Conservation (phyloP, 768 basidiomycete genomes). For the Mycena amicta region DNA sequence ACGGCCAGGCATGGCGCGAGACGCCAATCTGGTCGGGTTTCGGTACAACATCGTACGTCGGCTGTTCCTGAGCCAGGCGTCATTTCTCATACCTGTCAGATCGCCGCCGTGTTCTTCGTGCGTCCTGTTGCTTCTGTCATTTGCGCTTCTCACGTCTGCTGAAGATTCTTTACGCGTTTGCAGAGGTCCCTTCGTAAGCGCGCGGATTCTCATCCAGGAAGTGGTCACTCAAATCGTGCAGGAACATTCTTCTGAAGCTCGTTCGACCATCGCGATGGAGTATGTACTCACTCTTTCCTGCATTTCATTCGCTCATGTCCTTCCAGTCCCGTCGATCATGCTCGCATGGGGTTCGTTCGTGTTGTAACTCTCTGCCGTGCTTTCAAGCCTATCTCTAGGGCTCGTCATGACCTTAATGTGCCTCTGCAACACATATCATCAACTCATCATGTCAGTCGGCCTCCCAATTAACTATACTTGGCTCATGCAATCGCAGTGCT, state of each 20-base stretch:
- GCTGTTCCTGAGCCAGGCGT: background rate
- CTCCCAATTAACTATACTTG: background rate
- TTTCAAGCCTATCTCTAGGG: constrained; percentile 10
- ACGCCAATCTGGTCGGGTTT: constrained; percentile 27
- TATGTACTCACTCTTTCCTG: constrained; percentile 6
- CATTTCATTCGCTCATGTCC: background rate
- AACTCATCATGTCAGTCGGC: constrained; percentile 25
- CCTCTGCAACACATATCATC: constrained; percentile 27
- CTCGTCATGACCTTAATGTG: constrained; percentile 34
- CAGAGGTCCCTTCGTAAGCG: constrained; percentile 32
- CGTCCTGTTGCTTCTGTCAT: background rate
- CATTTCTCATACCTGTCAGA: background rate
- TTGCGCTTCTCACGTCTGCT: background rate
- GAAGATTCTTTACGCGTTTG: constrained; percentile 31
- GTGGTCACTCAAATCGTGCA: background rate
- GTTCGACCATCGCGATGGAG: constrained; percentile 32
- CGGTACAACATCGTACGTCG: constrained; percentile 29
- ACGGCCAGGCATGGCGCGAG: constrained; percentile 27
- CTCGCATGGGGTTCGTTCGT: constrained; percentile 27
- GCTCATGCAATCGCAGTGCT: constrained; percentile 26
- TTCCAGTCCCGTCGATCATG: constrained; percentile 29
- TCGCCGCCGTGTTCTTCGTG: constrained; percentile 32
- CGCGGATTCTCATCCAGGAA: background rate
- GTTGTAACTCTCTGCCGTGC: background rate
- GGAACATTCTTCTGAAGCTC: constrained; percentile 30